phyloP scores from a whole-genome alignment of 768 basidiomycete species.

The Tylopilus felleus region DNA sequence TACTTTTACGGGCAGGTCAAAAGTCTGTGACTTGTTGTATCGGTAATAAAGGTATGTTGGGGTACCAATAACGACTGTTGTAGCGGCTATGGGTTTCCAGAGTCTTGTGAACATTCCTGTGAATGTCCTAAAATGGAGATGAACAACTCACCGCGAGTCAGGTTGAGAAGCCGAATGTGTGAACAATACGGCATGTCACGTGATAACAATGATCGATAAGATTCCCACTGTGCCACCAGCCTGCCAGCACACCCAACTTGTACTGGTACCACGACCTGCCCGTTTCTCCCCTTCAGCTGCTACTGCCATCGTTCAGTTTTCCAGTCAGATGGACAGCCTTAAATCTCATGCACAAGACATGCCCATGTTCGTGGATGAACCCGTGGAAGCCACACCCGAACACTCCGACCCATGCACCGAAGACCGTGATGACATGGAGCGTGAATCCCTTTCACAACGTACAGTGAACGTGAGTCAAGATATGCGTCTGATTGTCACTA shows the following conservation, averaged over 20 bases:
- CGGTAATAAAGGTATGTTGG: slow-evolving; percentile 61
- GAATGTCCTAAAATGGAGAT: background rate
- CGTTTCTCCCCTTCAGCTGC: slow-evolving; percentile 3
- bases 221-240: slow-evolving; percentile 25
- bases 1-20: slow-evolving; percentile 55
- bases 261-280: slow-evolving; percentile 27
- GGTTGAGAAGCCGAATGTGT: too few species aligned
- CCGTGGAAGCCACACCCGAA: background rate
- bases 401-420: background rate
- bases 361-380: slow-evolving; percentile 2
- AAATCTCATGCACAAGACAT: slow-evolving; percentile 5
- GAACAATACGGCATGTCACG: slow-evolving; percentile 13
- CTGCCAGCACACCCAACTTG: slow-evolving; percentile 14
- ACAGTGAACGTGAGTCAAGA: slow-evolving; percentile 37
- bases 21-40: slow-evolving; percentile 46
- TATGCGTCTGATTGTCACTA: slow-evolving; percentile 25
- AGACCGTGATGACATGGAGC: slow-evolving; percentile 13
- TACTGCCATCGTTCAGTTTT: background rate
- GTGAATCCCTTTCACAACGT: slow-evolving; percentile 24
- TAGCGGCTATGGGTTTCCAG: slow-evolving; percentile 66
- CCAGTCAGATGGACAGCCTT: slow-evolving; percentile 17
- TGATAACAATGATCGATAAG: slow-evolving; percentile 21
- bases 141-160: too few species aligned
- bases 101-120: slow-evolving; percentile 54
- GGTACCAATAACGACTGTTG: slow-evolving; percentile 50